Base-by-base conservation (phyloP, 768 basidiomycete genomes). In the Tubosaeta brunneosetosa region DNA sequence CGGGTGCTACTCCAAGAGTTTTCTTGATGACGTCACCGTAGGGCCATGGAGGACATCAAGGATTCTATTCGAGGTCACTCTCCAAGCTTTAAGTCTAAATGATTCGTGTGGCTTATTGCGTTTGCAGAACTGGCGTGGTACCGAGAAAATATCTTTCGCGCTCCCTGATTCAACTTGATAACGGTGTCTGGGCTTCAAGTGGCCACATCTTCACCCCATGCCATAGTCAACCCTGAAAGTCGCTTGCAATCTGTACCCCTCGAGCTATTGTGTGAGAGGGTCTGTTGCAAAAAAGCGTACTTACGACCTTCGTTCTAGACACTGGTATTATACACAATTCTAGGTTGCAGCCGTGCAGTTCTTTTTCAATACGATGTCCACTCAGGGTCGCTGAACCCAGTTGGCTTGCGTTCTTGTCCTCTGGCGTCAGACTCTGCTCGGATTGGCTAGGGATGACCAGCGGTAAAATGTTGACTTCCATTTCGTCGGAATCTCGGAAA, bases 1-100 rank as follows among this genome's bases (percentile, higher is more conserved):
- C 22, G 38, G 40, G n/a, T n/a, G n/a, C n/a, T 32, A 16, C 45
- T 41, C 22, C 19, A 42, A 13, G 40, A 34, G 13, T 48, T 51
- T n/a, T 44, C 14, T 2, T 4, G 29, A 41, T 44, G 48, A 57
- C 29, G 11, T 22, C 41, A 19, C 2, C 31, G 6, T 62, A 94
- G 91, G 27, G 93, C 93, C 3, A 66, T 92, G 55, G 86, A 88
- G 55, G 93, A 95, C 60, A 94, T 94, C 53, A 73, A 73, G 38
- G 76, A 79, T 29, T 91, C 88, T 6, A 91, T 95, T 44, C 64
- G 69, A 69, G 93, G 91, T 86, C 27, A 64, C 29, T 31, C 2
- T 25, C 17, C 34, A 14, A 6, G 29, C 9, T 37, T 16, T n/a
- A n/a, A n/a, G n/a, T n/a, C n/a, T n/a, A 8, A 50, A 16, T 17